Percentiles rank a stretch among this genome's conserved stretches.
Conservation (phyloP, 1,139 yeast genomes). For the Spathaspora sp. region DNA sequence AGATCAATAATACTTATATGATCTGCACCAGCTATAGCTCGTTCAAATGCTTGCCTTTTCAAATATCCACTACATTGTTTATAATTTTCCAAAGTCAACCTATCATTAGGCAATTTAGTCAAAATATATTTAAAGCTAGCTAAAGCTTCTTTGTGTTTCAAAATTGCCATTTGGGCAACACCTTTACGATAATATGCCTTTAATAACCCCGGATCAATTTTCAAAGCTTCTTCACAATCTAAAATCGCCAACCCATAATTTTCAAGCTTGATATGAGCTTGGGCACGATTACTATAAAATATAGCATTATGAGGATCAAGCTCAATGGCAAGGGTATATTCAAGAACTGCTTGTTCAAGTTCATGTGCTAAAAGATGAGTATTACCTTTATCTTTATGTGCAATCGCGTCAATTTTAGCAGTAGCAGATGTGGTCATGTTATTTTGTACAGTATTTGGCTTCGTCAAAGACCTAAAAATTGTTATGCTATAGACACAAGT, state of each 20-base stretch:
- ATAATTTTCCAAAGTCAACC: constrained; percentile 61
- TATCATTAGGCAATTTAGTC: constrained; percentile 65
- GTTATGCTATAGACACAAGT: no score
- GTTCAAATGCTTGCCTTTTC: constrained; percentile 77
- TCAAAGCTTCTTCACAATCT: constrained; percentile 75
- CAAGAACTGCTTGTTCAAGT: constrained; percentile 64
- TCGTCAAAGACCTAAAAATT: not conserved
- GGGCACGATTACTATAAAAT: constrained; percentile 85
- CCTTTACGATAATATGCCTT: constrained; percentile 88
- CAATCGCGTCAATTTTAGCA: constrained; percentile 42
- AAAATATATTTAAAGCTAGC: constrained; percentile 67
- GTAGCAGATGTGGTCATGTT: constrained; percentile 5
- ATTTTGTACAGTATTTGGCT: no score
- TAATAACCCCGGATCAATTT: constrained; percentile 61
- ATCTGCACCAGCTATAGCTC: constrained; percentile 77
- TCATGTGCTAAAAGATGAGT: constrained; percentile 61
- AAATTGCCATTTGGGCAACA: constrained; percentile 72
- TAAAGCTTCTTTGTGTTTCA: constrained; percentile 74
- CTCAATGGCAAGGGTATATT: constrained; percentile 77
- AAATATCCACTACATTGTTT: constrained; percentile 67
- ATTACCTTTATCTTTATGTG: constrained; percentile 73
- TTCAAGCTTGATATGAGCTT: constrained; percentile 82
- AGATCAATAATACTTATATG: constrained; percentile 35
- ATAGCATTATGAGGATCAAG: constrained; percentile 67
- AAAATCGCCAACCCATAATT: constrained; percentile 80